Percentiles rank a stretch among this genome's conserved stretches.
Conservation (phyloP, 192 early-diverging fungal species). For the Coemansia sp. region DNA sequence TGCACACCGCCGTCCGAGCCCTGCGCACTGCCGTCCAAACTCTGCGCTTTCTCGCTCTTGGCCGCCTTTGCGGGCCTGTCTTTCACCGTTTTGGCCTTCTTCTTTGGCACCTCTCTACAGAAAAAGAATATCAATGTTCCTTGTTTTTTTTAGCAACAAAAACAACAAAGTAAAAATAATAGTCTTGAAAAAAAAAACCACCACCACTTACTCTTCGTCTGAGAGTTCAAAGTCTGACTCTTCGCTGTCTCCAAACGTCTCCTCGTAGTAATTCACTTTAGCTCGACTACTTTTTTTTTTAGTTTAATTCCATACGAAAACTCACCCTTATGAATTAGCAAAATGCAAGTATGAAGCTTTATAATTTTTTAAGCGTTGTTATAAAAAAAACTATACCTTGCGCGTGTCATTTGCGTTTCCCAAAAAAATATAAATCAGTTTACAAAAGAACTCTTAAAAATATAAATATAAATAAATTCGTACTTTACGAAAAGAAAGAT, state of each 20-base stretch:
- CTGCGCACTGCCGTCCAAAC: not conserved
- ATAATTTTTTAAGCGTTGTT: too few relatives aligned
- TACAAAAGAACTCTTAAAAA: constrained; percentile 1
- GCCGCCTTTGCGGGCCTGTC: not conserved
- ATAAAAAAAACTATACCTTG: too few relatives aligned
- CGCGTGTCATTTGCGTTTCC: constrained; percentile 20
- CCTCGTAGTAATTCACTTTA: constrained; percentile 35
- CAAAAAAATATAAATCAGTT: too few relatives aligned
- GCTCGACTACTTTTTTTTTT: constrained; percentile 8
- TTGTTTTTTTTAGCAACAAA: not conserved
- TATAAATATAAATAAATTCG: constrained; percentile 1
- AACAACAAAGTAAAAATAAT: too few relatives aligned
- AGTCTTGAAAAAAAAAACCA: not conserved
- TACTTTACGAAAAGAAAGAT: constrained; percentile 4
- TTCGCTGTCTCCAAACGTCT: constrained; percentile 13
- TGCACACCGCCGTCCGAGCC: too few relatives aligned
- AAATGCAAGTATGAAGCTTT: too few relatives aligned
- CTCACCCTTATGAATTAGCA: too few relatives aligned
- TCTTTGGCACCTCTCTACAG: constrained; percentile 9
- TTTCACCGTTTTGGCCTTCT: not conserved
- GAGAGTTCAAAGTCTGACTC: constrained; percentile 37
- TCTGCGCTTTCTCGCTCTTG: not conserved
- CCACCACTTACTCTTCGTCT: constrained; percentile 24
- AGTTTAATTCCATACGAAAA: too few relatives aligned
- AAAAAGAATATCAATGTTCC: not conserved